Conservation (phyloP, 1,284 basidiomycete genomes). For the Apiotrichum akiyoshidainum region DNA sequence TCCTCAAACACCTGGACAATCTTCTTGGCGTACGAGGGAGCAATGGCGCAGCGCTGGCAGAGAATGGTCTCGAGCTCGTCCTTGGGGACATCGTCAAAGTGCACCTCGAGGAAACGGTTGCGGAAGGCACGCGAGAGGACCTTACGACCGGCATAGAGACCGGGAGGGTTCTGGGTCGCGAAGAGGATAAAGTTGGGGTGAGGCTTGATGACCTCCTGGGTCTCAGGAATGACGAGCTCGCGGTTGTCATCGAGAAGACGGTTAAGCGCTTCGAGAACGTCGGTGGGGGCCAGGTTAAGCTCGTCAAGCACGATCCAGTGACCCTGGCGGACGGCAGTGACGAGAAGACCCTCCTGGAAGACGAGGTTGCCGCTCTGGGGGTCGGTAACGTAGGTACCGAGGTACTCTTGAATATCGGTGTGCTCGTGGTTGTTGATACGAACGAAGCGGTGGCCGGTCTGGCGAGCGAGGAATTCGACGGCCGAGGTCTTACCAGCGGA, state of each 20-base stretch:
- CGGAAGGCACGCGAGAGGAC: conserved; percentile 93
- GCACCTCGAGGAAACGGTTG: conserved; percentile 97
- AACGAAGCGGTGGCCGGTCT: conserved; percentile 92
- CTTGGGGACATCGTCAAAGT: conserved; percentile 96
- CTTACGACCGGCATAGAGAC: conserved; percentile 95
- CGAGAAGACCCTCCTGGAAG: conserved; percentile 90
- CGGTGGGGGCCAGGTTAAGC: conserved; percentile 94
- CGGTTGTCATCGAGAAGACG: conserved; percentile 96
- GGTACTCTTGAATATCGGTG: conserved; percentile 98
- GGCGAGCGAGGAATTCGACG: conserved; percentile 88
- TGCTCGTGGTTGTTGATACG: conserved; percentile 99
- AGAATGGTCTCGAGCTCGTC: conserved; percentile 89
- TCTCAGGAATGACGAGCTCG: conserved; percentile 93
- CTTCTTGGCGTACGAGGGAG: conserved; percentile 84
- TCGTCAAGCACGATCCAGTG: conserved; percentile 99
- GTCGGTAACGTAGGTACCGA: conserved; percentile 95
- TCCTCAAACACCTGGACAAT: conserved; percentile 93
- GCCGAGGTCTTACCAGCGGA: conserved; percentile 97
- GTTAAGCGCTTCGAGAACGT: conserved; percentile 96
- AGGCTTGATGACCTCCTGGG: conserved; percentile 88
- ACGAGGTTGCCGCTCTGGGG: conserved; percentile 84
- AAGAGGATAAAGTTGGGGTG: conserved; percentile 98
- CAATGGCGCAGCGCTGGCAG: conserved; percentile 81
- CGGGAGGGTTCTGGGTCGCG: conserved; percentile 97
- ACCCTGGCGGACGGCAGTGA: conserved; percentile 84